Percentiles rank a stretch among this genome's conserved stretches.
phyloP scores from a whole-genome alignment of 495 filamentous ascomycete genomes.

The Mycothermus thermophilus region DNA sequence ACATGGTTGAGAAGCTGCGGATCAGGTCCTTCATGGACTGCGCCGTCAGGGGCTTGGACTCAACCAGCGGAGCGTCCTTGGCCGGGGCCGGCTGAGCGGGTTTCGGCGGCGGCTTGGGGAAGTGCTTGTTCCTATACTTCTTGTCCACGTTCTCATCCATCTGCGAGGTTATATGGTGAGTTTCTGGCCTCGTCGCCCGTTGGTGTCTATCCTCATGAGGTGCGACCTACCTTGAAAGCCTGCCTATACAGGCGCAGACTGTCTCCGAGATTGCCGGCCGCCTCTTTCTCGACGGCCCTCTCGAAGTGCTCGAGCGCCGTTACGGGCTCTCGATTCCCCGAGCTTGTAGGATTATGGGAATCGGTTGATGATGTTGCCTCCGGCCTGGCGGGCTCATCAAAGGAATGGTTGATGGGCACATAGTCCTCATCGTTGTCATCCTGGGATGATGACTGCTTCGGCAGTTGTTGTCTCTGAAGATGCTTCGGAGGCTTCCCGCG shows the following conservation, averaged over 20 bases:
- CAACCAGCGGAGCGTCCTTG: neutral
- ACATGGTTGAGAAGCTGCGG: conserved; percentile 50
- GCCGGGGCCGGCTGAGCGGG: conserved; percentile 17
- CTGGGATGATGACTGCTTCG: too few species aligned
- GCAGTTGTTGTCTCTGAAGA: too few species aligned
- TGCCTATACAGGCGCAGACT: conserved; percentile 80
- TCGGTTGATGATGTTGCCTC: too few species aligned
- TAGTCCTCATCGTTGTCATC: conserved; percentile 28
- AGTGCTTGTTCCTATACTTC: conserved; percentile 81
- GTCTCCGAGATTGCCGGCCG: conserved; percentile 72
- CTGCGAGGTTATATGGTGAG: too few species aligned
- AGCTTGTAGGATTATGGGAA: too few species aligned
- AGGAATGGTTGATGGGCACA: conserved; percentile 21
- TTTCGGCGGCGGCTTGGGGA: conserved; percentile 41
- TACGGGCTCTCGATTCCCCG: too few species aligned
- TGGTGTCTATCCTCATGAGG: too few species aligned
- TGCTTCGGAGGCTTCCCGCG: conserved; percentile 6
- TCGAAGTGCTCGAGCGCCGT: conserved; percentile 92
- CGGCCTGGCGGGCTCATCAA: conserved; percentile 18
- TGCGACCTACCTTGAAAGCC: conserved; percentile 56
- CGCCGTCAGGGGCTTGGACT: conserved; percentile 6
- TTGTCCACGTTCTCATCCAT: conserved; percentile 75
- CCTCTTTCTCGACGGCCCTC: conserved; percentile 76
- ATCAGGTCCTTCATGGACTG: conserved; percentile 55
- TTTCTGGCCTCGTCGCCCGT: too few species aligned